Percentiles rank a stretch among this genome's conserved stretches.
These are phyloP conservation scores for Ceratobasidium sp. DNA, from an alignment of 1,284 basidiomycete genomes.

Conservation along the genomic window DNA sequence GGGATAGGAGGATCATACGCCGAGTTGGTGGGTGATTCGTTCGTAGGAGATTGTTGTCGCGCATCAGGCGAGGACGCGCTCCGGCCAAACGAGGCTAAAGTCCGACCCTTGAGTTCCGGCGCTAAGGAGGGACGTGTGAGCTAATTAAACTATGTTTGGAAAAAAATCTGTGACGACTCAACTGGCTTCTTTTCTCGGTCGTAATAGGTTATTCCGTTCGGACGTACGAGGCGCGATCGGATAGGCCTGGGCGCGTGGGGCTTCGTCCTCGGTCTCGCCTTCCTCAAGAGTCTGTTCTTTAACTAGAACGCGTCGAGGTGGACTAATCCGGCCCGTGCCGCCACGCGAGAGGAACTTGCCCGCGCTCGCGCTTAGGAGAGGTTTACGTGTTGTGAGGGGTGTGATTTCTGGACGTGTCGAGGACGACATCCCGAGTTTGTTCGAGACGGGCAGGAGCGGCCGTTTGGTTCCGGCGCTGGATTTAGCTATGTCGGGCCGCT, in stretches of 20 bases:
- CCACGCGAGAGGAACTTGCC: constrained; percentile 28
- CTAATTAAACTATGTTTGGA: constrained; percentile 2
- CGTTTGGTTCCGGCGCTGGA: constrained; percentile 1
- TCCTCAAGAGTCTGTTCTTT: constrained; percentile 22
- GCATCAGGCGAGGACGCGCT: constrained; percentile 27
- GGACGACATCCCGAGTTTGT: constrained; percentile 9
- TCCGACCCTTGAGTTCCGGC: constrained; percentile 26
- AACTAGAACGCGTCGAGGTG: constrained; percentile 24
- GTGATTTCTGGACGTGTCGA: constrained; percentile 26
- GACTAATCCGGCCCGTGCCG: constrained; percentile 16
- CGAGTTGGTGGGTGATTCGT: constrained; percentile 16
- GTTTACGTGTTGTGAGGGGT: constrained; percentile 26
- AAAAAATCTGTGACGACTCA: constrained; percentile 9
- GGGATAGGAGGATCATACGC: background rate
- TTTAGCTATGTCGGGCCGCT: constrained; percentile 6
- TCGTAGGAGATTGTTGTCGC: background rate
- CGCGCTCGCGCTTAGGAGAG: constrained; percentile 32
- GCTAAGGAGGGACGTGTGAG: constrained; percentile 1
- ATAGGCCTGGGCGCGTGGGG: background rate
- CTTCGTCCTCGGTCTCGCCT: constrained; percentile 35
- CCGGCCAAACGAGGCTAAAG: constrained; percentile 13
- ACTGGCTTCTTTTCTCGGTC: constrained; percentile 23
- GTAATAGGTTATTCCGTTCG: constrained; percentile 23
- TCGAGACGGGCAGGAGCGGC: constrained; percentile 4
- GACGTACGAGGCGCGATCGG: constrained; percentile 28